phyloP scores from a whole-genome alignment of 257 asterid species.

The Primulina tabacum region DNA sequence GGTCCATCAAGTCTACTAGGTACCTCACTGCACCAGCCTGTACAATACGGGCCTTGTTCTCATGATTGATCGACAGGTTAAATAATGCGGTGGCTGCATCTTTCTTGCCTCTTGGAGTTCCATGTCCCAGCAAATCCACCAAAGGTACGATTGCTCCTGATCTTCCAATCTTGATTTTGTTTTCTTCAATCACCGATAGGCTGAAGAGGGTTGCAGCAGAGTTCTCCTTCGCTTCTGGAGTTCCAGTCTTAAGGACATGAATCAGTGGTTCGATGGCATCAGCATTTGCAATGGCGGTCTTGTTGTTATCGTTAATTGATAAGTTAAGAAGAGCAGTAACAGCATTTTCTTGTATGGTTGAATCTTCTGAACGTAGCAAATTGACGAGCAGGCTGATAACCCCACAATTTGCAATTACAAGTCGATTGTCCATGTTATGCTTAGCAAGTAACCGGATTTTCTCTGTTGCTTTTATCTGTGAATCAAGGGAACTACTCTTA shows the following conservation, averaged over 20 bases:
- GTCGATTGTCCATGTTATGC: conserved; percentile 72
- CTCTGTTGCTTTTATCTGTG: conserved; percentile 53
- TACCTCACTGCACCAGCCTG: conserved; percentile 85
- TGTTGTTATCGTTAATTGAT: conserved; percentile 73
- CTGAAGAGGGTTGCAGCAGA: conserved; percentile 86
- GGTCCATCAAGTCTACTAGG: conserved; percentile 87
- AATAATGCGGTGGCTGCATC: conserved; percentile 69
- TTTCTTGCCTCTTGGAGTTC: conserved; percentile 87
- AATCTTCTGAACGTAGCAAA: conserved; percentile 56
- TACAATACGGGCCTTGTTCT: conserved; percentile 64
- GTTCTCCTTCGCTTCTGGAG: conserved; percentile 79
- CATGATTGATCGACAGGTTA: conserved; percentile 64
- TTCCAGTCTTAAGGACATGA: conserved; percentile 76
- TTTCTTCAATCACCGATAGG: conserved; percentile 77
- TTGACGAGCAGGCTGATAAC: conserved; percentile 54
- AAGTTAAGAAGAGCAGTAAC: conserved; percentile 88
- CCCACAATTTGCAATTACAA: conserved; percentile 63
- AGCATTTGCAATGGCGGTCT: conserved; percentile 70
- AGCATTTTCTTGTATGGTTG: conserved; percentile 59
- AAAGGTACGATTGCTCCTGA: conserved; percentile 78
- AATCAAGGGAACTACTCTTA: conserved; percentile 51
- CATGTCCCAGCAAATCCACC: conserved; percentile 74
- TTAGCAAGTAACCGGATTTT: conserved; percentile 71
- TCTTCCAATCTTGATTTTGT: conserved; percentile 68
- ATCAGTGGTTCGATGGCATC: conserved; percentile 77